These are phyloP conservation scores for Kregervanrija pseudodelftensis DNA, from an alignment of 805 yeast species.

Conservation along the genomic window DNA sequence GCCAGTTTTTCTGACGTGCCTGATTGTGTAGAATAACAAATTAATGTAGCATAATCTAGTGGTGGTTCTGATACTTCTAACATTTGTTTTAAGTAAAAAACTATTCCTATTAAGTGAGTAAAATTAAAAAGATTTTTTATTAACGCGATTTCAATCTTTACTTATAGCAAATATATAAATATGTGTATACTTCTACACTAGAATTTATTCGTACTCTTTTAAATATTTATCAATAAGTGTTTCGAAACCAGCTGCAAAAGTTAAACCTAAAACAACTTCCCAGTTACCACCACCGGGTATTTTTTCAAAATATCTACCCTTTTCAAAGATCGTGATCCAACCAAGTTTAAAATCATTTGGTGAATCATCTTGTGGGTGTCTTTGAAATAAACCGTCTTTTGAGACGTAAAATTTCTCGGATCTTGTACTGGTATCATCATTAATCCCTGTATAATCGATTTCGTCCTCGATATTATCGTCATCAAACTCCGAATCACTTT, in stretches of 20 bases:
- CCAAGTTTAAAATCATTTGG: slow-evolving; percentile 57
- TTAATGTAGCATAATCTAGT: slow-evolving; percentile 50
- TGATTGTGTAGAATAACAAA: slow-evolving; percentile 85
- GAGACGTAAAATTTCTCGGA: slow-evolving; percentile 30
- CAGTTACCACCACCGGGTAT: slow-evolving; percentile 42
- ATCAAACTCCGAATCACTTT: slow-evolving; percentile 5
- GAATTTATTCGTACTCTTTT: slow-evolving; percentile 2
- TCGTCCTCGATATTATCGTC: slow-evolving; percentile 12
- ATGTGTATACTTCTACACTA: not conserved
- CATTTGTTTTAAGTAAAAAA: too few relatives aligned
- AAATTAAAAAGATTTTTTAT: too few relatives aligned
- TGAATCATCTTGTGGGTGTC: slow-evolving; percentile 50
- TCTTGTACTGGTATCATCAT: slow-evolving; percentile 7
- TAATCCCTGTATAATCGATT: slow-evolving; percentile 12
- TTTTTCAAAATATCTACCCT: slow-evolving; percentile 24
- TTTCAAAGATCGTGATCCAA: slow-evolving; percentile 58
- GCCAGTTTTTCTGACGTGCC: slow-evolving; percentile 94
- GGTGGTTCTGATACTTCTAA: slow-evolving; percentile 9
- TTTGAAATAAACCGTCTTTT: slow-evolving; percentile 49
- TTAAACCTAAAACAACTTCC: slow-evolving; percentile 46
- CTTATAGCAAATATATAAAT: too few relatives aligned
- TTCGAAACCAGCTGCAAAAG: slow-evolving; percentile 45
- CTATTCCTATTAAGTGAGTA: too few relatives aligned
- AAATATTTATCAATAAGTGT: slow-evolving; percentile 22
- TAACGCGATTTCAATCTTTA: too few relatives aligned